Conservation (phyloP, 306 rosid species). For the Trichosanthes truncata region DNA sequence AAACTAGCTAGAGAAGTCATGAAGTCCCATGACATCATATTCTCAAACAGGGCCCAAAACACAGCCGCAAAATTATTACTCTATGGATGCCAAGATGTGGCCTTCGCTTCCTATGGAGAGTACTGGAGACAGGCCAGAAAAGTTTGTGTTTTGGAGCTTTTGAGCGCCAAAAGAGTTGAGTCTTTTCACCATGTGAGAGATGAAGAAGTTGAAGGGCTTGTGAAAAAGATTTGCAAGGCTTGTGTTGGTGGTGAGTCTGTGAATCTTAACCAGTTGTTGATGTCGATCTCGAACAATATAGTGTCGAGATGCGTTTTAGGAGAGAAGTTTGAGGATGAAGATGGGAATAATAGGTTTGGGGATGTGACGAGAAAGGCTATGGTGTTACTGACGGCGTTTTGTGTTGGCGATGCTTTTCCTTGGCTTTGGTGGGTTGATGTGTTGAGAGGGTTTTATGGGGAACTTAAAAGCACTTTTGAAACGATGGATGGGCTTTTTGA, state of each 20-base stretch:
- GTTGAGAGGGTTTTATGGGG: conserved; percentile 11
- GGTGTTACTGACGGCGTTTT: not conserved
- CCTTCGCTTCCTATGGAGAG: conserved; percentile 5
- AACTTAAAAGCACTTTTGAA: conserved; percentile 1
- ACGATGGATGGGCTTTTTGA: conserved; percentile 20
- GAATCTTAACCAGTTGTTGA: not conserved
- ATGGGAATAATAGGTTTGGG: not conserved
- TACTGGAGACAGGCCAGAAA: conserved; percentile 19
- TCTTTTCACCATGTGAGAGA: not conserved
- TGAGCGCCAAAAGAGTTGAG: not conserved
- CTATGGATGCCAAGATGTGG: not conserved
- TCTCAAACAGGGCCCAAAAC: not conserved
- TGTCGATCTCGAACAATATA: not conserved
- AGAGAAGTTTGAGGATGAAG: not conserved
- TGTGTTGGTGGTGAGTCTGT: not conserved
- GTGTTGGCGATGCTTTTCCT: conserved; percentile 30
- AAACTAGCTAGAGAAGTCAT: not conserved
- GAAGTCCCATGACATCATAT: not conserved
- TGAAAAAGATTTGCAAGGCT: not conserved
- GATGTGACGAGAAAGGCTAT: not conserved
- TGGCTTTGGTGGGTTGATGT: conserved; percentile 29
- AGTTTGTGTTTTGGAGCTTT: not conserved
- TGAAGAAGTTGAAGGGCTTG: not conserved
- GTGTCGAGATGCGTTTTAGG: not conserved
- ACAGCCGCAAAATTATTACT: not conserved